phyloP scores from a whole-genome alignment of 306 rosid species.

The Amphicarpaea edgeworthii region DNA sequence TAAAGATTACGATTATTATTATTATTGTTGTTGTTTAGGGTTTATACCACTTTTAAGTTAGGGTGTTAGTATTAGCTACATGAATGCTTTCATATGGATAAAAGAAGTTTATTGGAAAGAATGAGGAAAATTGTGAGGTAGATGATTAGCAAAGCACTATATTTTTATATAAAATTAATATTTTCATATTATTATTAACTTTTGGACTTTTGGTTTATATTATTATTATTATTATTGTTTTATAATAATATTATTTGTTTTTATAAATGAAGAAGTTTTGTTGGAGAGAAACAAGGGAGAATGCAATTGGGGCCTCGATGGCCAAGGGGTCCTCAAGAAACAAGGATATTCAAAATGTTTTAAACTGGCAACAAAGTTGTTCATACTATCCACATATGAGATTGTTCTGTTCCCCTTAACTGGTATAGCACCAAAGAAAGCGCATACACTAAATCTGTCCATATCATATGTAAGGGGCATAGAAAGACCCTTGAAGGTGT shows the following conservation, averaged over 20 bases:
- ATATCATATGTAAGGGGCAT: slow-evolving; percentile 16
- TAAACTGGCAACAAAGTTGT: background rate
- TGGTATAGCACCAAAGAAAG: background rate
- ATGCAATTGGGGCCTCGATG: background rate
- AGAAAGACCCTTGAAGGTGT: slow-evolving; percentile 18
- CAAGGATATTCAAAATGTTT: background rate
- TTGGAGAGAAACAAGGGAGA: background rate
- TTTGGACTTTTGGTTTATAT: too few relatives aligned
- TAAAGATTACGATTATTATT: background rate
- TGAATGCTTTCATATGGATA: slow-evolving; percentile 33
- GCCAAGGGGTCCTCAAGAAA: background rate
- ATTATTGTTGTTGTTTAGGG: background rate
- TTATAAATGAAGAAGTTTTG: background rate
- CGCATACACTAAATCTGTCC: background rate
- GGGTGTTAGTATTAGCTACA: slow-evolving; percentile 30
- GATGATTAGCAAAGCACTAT: background rate
- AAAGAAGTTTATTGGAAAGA: slow-evolving; percentile 8
- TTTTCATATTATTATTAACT: background rate
- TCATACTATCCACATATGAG: background rate
- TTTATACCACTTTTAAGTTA: slow-evolving; percentile 6
- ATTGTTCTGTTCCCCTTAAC: background rate
- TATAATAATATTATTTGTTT: background rate
- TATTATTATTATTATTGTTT: background rate
- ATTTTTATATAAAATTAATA: background rate
- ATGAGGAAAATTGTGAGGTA: slow-evolving; percentile 24